A percentile compares a stretch with the other conserved stretches of the same genome.
These are phyloP conservation scores for Exophiala sideris DNA, from an alignment of 2,329 filamentous ascomycete genomes.

Conservation along the genomic window DNA sequence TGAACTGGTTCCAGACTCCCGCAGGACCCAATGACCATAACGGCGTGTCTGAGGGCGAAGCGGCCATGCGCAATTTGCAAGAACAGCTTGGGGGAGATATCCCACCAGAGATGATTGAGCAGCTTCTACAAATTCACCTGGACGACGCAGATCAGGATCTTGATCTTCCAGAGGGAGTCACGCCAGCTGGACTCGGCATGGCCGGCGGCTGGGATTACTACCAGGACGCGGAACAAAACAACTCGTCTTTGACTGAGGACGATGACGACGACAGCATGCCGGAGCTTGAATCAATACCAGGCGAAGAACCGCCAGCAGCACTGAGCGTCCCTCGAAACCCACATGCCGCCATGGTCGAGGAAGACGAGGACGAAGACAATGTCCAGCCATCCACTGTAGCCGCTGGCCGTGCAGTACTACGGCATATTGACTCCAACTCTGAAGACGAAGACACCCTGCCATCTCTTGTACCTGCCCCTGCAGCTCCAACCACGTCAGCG, in stretches of 20 bases:
- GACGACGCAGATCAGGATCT: slow-evolving; percentile 7
- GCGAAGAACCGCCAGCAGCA: background rate
- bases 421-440: slow-evolving; percentile 24
- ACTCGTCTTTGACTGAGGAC: slow-evolving; percentile 9
- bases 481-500: background rate
- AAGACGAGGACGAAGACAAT: slow-evolving; percentile 21
- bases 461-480: background rate
- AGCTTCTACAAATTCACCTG: slow-evolving; percentile 22
- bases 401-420: slow-evolving; percentile 11
- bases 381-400: background rate
- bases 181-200: slow-evolving; percentile 18
- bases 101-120: slow-evolving; percentile 22
- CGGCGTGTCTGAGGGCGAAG: slow-evolving; percentile 21
- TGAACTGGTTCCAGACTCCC: slow-evolving; percentile 26
- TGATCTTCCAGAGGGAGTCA: slow-evolving; percentile 14
- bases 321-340: slow-evolving; percentile 8
- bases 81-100: slow-evolving; percentile 24
- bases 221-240: slow-evolving; percentile 14
- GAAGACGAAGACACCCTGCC: slow-evolving; percentile 10
- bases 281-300: slow-evolving; percentile 21
- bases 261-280: slow-evolving; percentile 23
- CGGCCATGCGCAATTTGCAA: slow-evolving; percentile 21
- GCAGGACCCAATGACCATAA: slow-evolving; percentile 7
- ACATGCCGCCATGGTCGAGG: slow-evolving; percentile 26
- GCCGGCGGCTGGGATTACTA: slow-evolving; percentile 28